phyloP scores from a whole-genome alignment of 345 rosid genomes.

The Ceriops decandra region DNA sequence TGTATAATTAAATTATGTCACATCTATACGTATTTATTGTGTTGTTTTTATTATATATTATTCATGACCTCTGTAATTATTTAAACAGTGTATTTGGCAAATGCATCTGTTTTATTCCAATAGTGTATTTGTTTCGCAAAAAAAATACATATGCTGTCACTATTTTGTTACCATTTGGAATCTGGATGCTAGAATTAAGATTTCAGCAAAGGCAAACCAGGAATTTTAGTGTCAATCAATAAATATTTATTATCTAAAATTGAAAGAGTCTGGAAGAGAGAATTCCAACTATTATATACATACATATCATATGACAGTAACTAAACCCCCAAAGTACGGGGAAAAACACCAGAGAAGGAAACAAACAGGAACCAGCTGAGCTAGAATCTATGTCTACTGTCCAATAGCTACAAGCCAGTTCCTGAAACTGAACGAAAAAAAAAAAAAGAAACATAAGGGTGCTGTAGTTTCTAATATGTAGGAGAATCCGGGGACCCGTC shows the following conservation, averaged over 20 bases:
- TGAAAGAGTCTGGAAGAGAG: background rate
- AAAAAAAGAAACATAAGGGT: background rate
- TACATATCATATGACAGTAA: no score
- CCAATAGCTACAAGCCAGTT: conserved; percentile 64
- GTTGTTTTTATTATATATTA: no score
- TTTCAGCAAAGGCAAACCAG: background rate
- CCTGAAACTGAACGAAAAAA: conserved; percentile 29
- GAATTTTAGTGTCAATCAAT: background rate
- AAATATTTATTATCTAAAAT: background rate
- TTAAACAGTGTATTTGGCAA: no score
- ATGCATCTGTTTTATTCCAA: no score
- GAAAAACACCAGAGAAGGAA: background rate
- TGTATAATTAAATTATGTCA: no score
- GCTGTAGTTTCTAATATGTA: conserved; percentile 26
- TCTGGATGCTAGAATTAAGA: background rate
- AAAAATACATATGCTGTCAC: no score
- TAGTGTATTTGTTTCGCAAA: no score
- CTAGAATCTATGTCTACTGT: conserved; percentile 39
- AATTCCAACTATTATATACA: no score
- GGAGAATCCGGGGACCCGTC: conserved; percentile 67
- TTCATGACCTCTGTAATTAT: no score
- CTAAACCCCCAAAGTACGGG: background rate
- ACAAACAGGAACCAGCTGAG: conserved; percentile 69
- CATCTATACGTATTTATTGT: no score
- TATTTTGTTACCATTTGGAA: no score